Evolutionary conservation across 169 alveolate genomes (phyloP).

Genomic region (Cryptosporidium sp.): DNA sequence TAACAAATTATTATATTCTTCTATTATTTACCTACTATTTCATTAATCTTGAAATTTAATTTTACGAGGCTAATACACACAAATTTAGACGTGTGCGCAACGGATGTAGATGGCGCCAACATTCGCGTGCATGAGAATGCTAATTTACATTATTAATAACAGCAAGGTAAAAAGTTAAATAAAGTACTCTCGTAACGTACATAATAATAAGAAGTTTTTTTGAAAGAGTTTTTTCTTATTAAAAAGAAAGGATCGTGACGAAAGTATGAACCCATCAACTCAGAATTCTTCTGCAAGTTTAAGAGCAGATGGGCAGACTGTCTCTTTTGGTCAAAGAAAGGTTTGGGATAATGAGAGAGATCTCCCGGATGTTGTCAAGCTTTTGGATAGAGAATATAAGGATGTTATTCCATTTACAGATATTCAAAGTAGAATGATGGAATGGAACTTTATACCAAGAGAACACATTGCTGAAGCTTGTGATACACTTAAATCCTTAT

Average conservation of each 20-base stretch:
- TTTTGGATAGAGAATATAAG: conserved; percentile 63
- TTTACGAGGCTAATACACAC: not conserved
- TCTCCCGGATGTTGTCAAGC: conserved; percentile 63
- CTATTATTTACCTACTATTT: not conserved
- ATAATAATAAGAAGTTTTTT: not conserved
- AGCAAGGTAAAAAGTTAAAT: not conserved
- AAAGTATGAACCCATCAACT: conserved; percentile 70
- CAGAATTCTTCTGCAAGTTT: conserved; percentile 66
- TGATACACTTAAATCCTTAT: conserved; percentile 63
- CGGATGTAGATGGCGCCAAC: conserved; percentile 41
- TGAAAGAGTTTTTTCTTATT: conserved; percentile 17
- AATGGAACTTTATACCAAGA: conserved; percentile 73
- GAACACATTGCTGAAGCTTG: conserved; percentile 70
- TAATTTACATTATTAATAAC: not conserved
- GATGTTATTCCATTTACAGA: conserved; percentile 63
- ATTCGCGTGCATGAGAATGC: conserved; percentile 74
- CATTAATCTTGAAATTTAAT: conserved; percentile 1
- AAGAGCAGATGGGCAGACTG: conserved; percentile 74
- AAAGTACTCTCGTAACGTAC: conserved; percentile 22
- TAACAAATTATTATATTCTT: not conserved
- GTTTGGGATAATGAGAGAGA: conserved; percentile 71
- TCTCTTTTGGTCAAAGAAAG: conserved; percentile 75
- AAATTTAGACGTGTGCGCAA: conserved; percentile 66
- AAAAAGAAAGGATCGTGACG: conserved; percentile 3
- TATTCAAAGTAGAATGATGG: conserved; percentile 68